Conservation (phyloP, 2,329 filamentous ascomycete genomes). For the Trichophyton simii region DNA sequence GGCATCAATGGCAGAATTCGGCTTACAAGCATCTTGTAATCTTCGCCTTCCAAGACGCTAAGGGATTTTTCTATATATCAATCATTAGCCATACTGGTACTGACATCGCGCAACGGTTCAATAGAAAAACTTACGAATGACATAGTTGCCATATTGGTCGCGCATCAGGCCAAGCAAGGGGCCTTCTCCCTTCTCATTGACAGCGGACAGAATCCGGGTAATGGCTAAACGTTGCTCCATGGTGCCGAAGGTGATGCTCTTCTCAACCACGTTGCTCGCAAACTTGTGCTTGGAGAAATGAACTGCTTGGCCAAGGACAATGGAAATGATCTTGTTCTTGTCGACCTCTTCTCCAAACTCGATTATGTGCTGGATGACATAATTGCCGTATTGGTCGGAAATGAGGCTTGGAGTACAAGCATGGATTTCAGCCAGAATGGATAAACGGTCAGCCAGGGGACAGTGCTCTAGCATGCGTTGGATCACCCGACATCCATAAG, state of each 20-base stretch:
- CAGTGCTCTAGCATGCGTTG: conserved; percentile 83
- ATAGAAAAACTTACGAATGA: conserved; percentile 63
- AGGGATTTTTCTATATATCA: conserved; percentile 61
- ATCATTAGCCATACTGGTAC: background rate
- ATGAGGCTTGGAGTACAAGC: conserved; percentile 59
- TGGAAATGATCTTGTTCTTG: conserved; percentile 55
- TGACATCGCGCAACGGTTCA: background rate
- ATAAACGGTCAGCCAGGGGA: conserved; percentile 54
- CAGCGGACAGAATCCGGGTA: conserved; percentile 47
- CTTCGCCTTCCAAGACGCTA: conserved; percentile 46
- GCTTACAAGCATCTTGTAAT: conserved; percentile 48
- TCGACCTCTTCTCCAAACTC: conserved; percentile 62
- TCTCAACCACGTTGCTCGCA: conserved; percentile 94
- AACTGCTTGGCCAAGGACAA: conserved; percentile 61
- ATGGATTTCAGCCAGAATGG: conserved; percentile 69
- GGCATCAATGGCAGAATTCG: conserved; percentile 52
- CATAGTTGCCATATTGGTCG: conserved; percentile 91
- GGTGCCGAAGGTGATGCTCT: conserved; percentile 64
- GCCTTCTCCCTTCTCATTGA: conserved; percentile 52
- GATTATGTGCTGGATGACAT: conserved; percentile 89
- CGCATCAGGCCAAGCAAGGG: conserved; percentile 68
- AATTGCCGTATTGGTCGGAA: conserved; percentile 85
- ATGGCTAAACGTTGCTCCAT: conserved; percentile 58
- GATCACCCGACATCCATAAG: conserved; percentile 83
- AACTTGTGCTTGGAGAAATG: conserved; percentile 85